A percentile compares a stretch with the other conserved stretches of the same genome.
Conservation (phyloP, 306 rosid species). For the Fragaria nilgerrensis region DNA sequence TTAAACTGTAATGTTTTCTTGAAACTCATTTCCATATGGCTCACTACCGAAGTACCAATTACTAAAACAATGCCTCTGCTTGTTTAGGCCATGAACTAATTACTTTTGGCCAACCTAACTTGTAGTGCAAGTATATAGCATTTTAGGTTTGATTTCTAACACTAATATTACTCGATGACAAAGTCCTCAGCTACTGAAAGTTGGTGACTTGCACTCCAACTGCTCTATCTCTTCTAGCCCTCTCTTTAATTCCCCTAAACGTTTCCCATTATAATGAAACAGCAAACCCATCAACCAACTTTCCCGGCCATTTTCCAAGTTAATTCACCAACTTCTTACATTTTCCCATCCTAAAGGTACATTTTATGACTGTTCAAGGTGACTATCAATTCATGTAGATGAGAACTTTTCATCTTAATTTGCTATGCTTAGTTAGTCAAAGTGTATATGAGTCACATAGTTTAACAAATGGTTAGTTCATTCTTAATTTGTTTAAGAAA, state of each 20-base stretch:
- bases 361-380: slow-evolving; percentile 14
- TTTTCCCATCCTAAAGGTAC: slow-evolving; percentile 6
- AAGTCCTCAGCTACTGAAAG: slow-evolving; percentile 23
- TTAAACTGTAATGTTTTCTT: neutral
- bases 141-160: slow-evolving; percentile 54
- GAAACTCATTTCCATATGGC: neutral
- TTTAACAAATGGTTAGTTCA: neutral
- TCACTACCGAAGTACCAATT: neutral
- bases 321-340: slow-evolving; percentile 31
- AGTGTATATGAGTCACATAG: neutral
- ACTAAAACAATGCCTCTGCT: neutral
- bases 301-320: slow-evolving; percentile 14
- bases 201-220: slow-evolving; percentile 67
- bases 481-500: neutral
- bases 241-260: slow-evolving; percentile 12
- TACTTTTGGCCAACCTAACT: slow-evolving; percentile 18
- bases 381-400: slow-evolving; percentile 8
- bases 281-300: slow-evolving; percentile 5
- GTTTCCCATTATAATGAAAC: slow-evolving; percentile 12
- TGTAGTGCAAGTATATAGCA: slow-evolving; percentile 32
- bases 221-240: slow-evolving; percentile 28
- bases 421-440: neutral
- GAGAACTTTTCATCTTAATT: neutral
- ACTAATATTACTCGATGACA: slow-evolving; percentile 4
- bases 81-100: neutral